A percentile compares a stretch with the other conserved stretches of the same genome.
Evolutionary conservation across 78 protist species (phyloP).

Genomic region (Dictyostelium intermedium): DNA sequence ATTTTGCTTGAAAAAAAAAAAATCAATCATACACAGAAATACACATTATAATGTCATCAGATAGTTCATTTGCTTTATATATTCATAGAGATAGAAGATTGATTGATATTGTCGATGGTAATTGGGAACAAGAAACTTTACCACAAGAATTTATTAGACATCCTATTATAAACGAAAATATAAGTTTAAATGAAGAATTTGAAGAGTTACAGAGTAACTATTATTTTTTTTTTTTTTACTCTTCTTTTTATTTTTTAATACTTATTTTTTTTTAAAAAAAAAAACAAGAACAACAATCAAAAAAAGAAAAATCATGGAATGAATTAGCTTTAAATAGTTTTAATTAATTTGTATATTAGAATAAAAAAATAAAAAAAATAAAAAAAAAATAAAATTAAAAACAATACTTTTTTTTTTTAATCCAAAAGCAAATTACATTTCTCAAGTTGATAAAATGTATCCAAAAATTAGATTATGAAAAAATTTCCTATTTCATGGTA

Average conservation of each 20-base stretch:
- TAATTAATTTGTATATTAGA: neutral
- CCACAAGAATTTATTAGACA: neutral
- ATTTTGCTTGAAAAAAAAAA: neutral
- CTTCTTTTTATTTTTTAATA: neutral
- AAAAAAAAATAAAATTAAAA: too few relatives aligned
- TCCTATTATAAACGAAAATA: neutral
- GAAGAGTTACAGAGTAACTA: neutral
- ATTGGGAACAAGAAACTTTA: neutral
- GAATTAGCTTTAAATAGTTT: conserved; percentile 2
- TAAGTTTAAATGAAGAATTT: conserved; percentile 2
- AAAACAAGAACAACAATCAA: neutral
- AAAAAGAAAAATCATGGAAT: conserved; percentile 12
- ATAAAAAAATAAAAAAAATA: neutral
- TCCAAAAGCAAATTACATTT: too few relatives aligned
- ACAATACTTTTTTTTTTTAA: too few relatives aligned
- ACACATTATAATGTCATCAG: neutral
- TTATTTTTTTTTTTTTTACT: neutral
- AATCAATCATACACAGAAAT: neutral
- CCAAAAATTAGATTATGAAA: too few relatives aligned
- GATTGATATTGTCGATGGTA: conserved; percentile 1
- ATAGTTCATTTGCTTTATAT: conserved; percentile 9
- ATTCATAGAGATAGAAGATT: conserved; percentile 1
- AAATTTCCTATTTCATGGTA: too few relatives aligned
- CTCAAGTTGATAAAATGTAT: too few relatives aligned
- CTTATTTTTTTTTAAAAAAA: neutral